Evolutionary conservation across 192 early-diverging fungal genomes (phyloP).

Genomic region (Pecoramyces ruminantium): DNA sequence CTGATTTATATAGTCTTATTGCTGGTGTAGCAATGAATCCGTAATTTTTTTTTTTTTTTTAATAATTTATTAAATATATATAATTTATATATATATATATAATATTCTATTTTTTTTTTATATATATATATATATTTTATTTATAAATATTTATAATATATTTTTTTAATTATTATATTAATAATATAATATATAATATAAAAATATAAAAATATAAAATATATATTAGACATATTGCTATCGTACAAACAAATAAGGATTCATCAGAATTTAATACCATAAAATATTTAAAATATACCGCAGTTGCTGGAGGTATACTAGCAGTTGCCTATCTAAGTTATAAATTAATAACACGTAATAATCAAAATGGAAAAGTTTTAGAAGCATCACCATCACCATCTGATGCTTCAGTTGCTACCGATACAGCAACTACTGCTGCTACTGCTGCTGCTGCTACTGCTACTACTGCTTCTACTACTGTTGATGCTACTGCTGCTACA

Average conservation of each 20-base stretch:
- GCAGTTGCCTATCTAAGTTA: background rate
- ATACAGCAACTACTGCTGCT: background rate
- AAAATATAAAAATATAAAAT: too few species aligned
- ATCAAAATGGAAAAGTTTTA: background rate
- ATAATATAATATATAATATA: too few species aligned
- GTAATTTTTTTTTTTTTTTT: slow-evolving; percentile 9
- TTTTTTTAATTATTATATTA: too few species aligned
- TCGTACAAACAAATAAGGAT: background rate
- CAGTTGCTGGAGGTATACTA: background rate
- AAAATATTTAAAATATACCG: background rate
- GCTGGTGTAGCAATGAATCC: slow-evolving; percentile 74
- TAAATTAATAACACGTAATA: background rate
- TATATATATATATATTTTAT: too few species aligned
- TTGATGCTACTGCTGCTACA: background rate
- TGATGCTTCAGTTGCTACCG: background rate
- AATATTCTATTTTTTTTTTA: too few species aligned
- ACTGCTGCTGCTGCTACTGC: background rate
- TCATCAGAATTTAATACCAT: background rate
- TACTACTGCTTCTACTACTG: too few species aligned
- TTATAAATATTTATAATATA: too few species aligned
- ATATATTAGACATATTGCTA: background rate
- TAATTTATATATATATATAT: too few species aligned
- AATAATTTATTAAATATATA: too few species aligned
- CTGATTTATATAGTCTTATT: slow-evolving; percentile 74
- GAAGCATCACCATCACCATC: background rate